Percentiles rank a stretch among this genome's conserved stretches.
phyloP scores from a whole-genome alignment of 169 alveolate species.

The Eimeria sp. region DNA sequence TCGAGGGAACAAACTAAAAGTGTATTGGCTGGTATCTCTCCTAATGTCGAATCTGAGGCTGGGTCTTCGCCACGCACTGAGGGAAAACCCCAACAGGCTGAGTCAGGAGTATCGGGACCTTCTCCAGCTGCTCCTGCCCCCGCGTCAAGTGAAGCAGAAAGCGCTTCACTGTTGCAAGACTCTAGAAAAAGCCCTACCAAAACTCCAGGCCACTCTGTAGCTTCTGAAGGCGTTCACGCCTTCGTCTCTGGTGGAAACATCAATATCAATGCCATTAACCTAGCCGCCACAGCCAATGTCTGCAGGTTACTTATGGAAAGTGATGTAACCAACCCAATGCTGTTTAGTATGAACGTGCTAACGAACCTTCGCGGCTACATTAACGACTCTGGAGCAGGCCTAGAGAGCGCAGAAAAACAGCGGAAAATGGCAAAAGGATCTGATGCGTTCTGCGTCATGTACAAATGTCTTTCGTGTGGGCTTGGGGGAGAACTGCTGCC shows the following conservation, averaged over 20 bases:
- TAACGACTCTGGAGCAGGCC: slow-evolving; percentile 53
- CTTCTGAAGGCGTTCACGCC: neutral
- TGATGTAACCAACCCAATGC: slow-evolving; percentile 13
- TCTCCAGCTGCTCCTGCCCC: neutral
- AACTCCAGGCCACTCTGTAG: neutral
- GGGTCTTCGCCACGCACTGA: neutral
- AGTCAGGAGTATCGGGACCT: neutral
- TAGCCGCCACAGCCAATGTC: slow-evolving; percentile 20
- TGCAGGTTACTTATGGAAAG: slow-evolving; percentile 13
- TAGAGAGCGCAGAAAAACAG: slow-evolving; percentile 22
- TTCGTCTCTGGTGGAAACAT: slow-evolving; percentile 37
- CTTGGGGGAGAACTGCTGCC: slow-evolving; percentile 59
- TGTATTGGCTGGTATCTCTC: neutral
- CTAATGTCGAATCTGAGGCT: neutral
- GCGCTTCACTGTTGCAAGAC: neutral
- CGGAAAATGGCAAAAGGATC: slow-evolving; percentile 43
- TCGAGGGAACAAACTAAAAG: slow-evolving; percentile 9
- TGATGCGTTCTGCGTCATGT: slow-evolving; percentile 25
- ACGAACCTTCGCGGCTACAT: slow-evolving; percentile 40
- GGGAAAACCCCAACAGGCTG: neutral
- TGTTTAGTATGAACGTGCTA: neutral
- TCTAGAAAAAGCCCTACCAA: neutral
- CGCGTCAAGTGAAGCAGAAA: slow-evolving; percentile 3
- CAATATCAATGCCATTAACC: slow-evolving; percentile 3
- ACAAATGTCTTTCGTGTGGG: slow-evolving; percentile 21